These are phyloP conservation scores for Umbelopsis vinacea DNA, from an alignment of 192 early-diverging fungal species.

Conservation along the genomic window DNA sequence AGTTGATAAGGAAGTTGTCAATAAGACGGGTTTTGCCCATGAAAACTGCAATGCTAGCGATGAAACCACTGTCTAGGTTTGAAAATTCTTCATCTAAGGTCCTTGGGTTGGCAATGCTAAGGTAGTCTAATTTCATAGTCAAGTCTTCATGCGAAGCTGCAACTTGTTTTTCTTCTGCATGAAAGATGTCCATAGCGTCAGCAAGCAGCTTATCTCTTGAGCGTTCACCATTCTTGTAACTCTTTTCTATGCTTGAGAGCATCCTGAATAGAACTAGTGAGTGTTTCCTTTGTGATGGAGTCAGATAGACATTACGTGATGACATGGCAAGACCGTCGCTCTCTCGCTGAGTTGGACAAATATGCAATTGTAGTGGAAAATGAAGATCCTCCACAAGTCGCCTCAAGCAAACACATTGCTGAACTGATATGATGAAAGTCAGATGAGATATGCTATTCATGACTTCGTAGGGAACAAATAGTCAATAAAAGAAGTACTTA, in stretches of 20 bases:
- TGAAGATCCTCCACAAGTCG: conserved; percentile 86
- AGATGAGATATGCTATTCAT: not conserved
- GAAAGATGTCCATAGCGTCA: conserved; percentile 56
- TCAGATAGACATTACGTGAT: conserved; percentile 87
- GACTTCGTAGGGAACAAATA: not conserved
- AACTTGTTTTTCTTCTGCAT: conserved; percentile 44
- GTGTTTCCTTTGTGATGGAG: conserved; percentile 63
- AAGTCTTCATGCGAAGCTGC: conserved; percentile 46
- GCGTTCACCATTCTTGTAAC: conserved; percentile 45
- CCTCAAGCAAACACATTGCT: conserved; percentile 86
- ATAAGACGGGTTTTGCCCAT: conserved; percentile 91
- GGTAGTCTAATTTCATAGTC: conserved; percentile 80
- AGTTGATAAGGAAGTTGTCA: conserved; percentile 82
- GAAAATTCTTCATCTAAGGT: conserved; percentile 57
- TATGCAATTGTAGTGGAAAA: conserved; percentile 73
- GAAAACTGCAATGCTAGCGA: conserved; percentile 84
- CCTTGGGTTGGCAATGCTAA: conserved; percentile 75
- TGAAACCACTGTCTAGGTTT: conserved; percentile 59
- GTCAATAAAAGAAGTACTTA: conserved; percentile 22
- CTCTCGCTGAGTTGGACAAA: conserved; percentile 79
- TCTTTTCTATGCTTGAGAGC: conserved; percentile 54
- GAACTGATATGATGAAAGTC: conserved; percentile 38
- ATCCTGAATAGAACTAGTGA: conserved; percentile 79
- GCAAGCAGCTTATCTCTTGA: conserved; percentile 50
- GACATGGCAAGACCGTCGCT: conserved; percentile 88